phyloP scores from a whole-genome alignment of 805 yeast genomes.

The Schizosaccharomyces cryophilus region DNA sequence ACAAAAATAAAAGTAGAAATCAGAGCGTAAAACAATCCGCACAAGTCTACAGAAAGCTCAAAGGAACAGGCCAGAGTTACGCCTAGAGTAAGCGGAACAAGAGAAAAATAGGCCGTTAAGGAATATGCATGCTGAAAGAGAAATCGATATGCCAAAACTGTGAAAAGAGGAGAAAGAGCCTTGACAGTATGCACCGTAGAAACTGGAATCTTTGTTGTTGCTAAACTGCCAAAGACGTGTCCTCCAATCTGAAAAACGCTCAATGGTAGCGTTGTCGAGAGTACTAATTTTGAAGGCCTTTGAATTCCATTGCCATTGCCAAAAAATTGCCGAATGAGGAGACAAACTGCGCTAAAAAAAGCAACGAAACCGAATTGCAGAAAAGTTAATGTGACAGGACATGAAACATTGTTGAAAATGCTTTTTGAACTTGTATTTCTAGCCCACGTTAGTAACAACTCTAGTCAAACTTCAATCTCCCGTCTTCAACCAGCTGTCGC shows the following conservation, averaged over 20 bases:
- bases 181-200: constrained; percentile 84
- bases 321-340: constrained; percentile 15
- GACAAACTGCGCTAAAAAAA: constrained; percentile 26
- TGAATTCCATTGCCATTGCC: background rate
- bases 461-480: too few relatives aligned
- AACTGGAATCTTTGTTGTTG: constrained; percentile 84
- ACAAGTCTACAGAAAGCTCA: constrained; percentile 21
- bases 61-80: constrained; percentile 41
- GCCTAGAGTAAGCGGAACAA: constrained; percentile 58
- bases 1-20: constrained; percentile 54
- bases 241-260: constrained; percentile 84
- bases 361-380: constrained; percentile 61
- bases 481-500: too few relatives aligned
- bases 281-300: constrained; percentile 25
- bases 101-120: constrained; percentile 45
- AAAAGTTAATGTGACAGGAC: constrained; percentile 77
- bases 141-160: constrained; percentile 54
- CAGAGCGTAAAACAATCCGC: constrained; percentile 47
- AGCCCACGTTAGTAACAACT: background rate
- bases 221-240: constrained; percentile 71
- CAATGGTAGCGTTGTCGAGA: constrained; percentile 68
- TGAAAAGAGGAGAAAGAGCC: constrained; percentile 70
- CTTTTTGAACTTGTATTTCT: constrained; percentile 50
- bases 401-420: constrained; percentile 41
- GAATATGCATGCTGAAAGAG: constrained; percentile 35